phyloP scores from a whole-genome alignment of 257 asterid genomes.

The Solanum medicagineum region DNA sequence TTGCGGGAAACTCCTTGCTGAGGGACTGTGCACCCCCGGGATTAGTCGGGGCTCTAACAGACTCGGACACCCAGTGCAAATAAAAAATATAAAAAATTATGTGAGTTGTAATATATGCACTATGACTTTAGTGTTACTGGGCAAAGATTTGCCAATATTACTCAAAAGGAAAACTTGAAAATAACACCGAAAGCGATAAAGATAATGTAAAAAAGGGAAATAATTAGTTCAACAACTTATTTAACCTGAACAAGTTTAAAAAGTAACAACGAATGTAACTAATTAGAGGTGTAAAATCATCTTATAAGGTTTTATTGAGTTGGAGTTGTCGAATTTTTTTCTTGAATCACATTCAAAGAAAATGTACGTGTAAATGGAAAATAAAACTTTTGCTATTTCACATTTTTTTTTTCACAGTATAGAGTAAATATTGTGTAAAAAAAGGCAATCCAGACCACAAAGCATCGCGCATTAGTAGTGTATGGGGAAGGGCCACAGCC shows the following conservation, averaged over 20 bases:
- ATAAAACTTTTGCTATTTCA: neutral
- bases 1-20: no score
- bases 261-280: neutral
- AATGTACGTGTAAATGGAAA: neutral
- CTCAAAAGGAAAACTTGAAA: neutral
- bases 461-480: no score
- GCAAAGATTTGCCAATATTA: neutral
- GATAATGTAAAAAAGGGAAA: neutral
- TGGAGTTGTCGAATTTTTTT: neutral
- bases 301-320: neutral
- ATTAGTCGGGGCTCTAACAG: no score
- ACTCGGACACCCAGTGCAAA: no score
- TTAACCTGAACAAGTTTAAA: neutral
- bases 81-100: neutral
- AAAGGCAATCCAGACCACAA: neutral
- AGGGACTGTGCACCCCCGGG: no score
- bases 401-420: neutral
- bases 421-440: neutral
- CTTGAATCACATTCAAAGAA: neutral
- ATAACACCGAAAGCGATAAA: neutral
- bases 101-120: neutral
- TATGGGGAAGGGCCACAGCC: no score
- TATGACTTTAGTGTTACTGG: neutral
- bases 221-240: neutral
- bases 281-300: neutral